Base-by-base conservation (phyloP, 2,329 filamentous ascomycete genomes). In the Gaeumannomyces sp. region DNA sequence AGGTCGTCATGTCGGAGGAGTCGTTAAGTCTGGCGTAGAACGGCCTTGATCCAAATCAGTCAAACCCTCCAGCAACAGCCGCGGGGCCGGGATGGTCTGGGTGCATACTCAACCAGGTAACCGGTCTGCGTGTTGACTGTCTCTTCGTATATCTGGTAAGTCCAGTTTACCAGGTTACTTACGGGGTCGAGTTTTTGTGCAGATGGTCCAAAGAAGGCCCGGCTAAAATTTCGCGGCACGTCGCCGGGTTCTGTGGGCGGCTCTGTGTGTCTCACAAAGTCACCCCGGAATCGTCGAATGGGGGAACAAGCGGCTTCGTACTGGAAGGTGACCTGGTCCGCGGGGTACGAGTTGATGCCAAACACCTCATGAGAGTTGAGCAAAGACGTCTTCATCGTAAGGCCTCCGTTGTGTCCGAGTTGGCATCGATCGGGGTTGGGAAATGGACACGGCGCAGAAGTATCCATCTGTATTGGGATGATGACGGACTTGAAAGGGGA, bases 281-380 rank as follows among this genome's bases (percentile, higher is more conserved):
- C 31, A 33, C 31, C 31, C 31, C 31, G 31, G 31, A 33, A 33
- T 33, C 31, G 31, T 33, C 31, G 8, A 33, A 33, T 10, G 31
- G 31, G 31, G 31, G 31, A 33, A 11, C 31, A 33, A 11, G 31
- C 31, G 31, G 31, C 31, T 33, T 33, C 25, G 4, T 33, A 33
- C 31, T 33, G 31, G 31, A 33, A 33, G 31, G 57, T 64, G 16
- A 64, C 59, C 3, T 38, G 63, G 11, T 61, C 38, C 16, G n/a
- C 33, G 8, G 35, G 19, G 16, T 57, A 60, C 10, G 63, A 33
- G 35, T 64, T 64, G 59, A 64, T 61, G 35, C 63, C 63, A 8
- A 64, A 29, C 63, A 64, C 60, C 11, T 16, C 14, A 8, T 64
- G 63, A 4, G 63, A 64, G 59, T 64, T 56, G 13, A 64, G 58